Evolutionary conservation across 139 green algal species (phyloP).

Genomic region (Bryopsis sp.): DNA sequence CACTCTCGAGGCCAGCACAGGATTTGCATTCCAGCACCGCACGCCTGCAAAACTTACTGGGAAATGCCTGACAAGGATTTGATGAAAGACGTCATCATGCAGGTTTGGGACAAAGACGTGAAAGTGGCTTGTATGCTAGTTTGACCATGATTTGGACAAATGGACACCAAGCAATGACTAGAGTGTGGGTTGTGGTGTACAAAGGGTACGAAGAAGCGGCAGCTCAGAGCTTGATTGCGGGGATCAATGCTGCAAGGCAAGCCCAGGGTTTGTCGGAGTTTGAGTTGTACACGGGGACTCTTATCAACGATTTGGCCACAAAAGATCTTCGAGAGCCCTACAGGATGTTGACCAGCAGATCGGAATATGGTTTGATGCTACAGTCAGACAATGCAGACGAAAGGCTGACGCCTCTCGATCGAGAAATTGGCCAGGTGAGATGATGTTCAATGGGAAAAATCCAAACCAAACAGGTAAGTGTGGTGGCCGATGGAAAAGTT

Average conservation of each 20-base stretch:
- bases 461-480: conserved; percentile 42
- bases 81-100: no score
- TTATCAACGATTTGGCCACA: conserved; percentile 94
- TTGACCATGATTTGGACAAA: no score
- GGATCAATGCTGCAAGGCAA: conserved; percentile 77
- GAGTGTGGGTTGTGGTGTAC: conserved; percentile 96
- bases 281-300: conserved; percentile 77
- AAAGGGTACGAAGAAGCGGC: conserved; percentile 94
- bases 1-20: no score
- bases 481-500: no score
- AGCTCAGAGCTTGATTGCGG: conserved; percentile 82
- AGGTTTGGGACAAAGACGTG: no score
- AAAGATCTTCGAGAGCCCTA: conserved; percentile 96
- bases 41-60: no score
- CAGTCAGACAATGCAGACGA: conserved; percentile 89
- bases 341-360: conserved; percentile 89
- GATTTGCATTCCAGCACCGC: no score
- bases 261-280: conserved; percentile 43
- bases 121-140: no score
- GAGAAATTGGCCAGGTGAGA: conserved; percentile 78
- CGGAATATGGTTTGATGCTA: conserved; percentile 90
- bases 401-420: conserved; percentile 80
- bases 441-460: conserved; percentile 57
- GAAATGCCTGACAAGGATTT: no score
- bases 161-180: no score